These are phyloP conservation scores for Monosporascus cannonballus DNA, from an alignment of 2,329 filamentous ascomycete genomes.

Conservation along the genomic window DNA sequence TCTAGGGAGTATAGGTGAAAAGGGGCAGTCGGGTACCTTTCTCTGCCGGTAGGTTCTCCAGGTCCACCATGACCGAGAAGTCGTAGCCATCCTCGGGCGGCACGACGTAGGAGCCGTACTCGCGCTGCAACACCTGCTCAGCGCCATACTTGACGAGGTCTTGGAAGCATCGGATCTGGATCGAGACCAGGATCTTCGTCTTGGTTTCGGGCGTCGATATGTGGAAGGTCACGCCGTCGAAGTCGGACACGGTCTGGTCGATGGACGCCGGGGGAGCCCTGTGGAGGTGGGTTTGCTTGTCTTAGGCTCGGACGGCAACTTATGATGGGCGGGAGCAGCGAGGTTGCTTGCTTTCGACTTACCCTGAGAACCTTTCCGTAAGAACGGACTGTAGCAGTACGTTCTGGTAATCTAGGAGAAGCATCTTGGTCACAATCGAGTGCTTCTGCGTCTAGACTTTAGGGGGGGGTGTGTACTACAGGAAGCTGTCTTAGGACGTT, in stretches of 20 bases:
- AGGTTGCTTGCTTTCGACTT: constrained; percentile 21
- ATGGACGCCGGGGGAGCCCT: constrained; percentile 83
- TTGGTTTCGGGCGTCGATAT: constrained; percentile 94
- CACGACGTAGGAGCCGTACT: constrained; percentile 91
- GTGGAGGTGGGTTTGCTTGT: constrained; percentile 30
- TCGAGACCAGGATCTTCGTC: constrained; percentile 88
- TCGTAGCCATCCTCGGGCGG: constrained; percentile 86
- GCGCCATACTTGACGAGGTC: constrained; percentile 93
- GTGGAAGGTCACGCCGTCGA: constrained; percentile 97
- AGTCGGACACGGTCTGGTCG: constrained; percentile 97
- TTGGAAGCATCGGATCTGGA: constrained; percentile 89
- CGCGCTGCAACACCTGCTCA: constrained; percentile 81
- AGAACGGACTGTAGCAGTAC: constrained; percentile 94
- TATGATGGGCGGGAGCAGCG: neutral
- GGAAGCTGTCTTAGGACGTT: neutral
- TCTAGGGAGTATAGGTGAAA: constrained; percentile 4
- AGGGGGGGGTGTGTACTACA: constrained; percentile 10
- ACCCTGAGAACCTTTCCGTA: constrained; percentile 90
- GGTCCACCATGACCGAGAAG: constrained; percentile 86
- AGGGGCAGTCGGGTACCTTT: constrained; percentile 47
- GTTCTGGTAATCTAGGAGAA: constrained; percentile 98
- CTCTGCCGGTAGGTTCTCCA: constrained; percentile 77
- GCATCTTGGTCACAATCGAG: constrained; percentile 48
- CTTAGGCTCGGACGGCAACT: constrained; percentile 6
- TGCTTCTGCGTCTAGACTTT: constrained; percentile 5